A percentile compares a stretch with the other conserved stretches of the same genome.
Conservation (phyloP, 441 rosid genomes). For the Dalechampia spathulata region DNA sequence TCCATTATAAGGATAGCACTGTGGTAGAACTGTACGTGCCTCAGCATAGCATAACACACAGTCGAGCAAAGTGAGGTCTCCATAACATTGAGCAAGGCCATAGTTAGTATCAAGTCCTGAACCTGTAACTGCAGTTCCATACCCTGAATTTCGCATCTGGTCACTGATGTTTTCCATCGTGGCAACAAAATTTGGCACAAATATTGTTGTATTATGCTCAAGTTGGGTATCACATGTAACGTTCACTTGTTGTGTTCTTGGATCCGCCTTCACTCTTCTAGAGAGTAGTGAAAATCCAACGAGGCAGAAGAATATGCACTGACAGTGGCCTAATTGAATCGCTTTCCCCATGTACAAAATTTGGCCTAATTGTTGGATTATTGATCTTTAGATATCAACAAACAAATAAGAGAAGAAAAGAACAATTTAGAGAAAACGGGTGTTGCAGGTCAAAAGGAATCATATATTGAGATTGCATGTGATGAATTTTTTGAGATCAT, state of each 20-base stretch:
- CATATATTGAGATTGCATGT: no score
- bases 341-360: constrained; percentile 19
- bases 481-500: no score
- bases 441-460: no score
- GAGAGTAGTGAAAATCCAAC: constrained; percentile 14
- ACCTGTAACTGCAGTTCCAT: constrained; percentile 55
- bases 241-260: constrained; percentile 45
- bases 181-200: constrained; percentile 65
- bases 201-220: constrained; percentile 56
- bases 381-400: no score
- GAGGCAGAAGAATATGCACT: constrained; percentile 11
- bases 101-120: constrained; percentile 63
- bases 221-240: constrained; percentile 35
- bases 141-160: constrained; percentile 48
- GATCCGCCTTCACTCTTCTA: constrained; percentile 34
- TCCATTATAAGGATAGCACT: constrained; percentile 73
- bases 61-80: constrained; percentile 72
- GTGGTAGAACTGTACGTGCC: constrained; percentile 79
- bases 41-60: constrained; percentile 87
- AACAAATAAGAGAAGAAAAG: no score
- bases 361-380: no score
- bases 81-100: constrained; percentile 86
- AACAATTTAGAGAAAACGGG: no score
- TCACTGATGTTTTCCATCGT: constrained; percentile 74
- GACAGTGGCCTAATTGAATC: not conserved